Percentiles rank a stretch among this genome's conserved stretches.
Conservation (phyloP, 148 eudicot species). For the Rhododendron vialii region DNA sequence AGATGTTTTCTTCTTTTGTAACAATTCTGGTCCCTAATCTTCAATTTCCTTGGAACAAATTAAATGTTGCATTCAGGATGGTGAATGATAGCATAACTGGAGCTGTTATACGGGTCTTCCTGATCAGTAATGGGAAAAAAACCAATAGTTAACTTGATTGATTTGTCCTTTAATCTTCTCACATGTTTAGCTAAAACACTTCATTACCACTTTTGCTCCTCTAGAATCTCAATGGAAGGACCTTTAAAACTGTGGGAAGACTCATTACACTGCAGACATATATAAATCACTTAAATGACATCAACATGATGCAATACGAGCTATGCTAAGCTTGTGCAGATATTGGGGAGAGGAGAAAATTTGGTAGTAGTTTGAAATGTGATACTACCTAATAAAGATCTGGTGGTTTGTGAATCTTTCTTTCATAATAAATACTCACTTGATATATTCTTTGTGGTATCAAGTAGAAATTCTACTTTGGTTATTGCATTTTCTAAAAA, state of each 20-base stretch:
- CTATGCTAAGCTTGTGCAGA: neutral
- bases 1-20: neutral
- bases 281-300: neutral
- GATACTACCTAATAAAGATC: neutral
- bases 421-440: neutral
- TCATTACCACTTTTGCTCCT: neutral
- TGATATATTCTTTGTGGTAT: neutral
- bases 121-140: neutral
- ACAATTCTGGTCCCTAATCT: neutral
- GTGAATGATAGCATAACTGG: neutral
- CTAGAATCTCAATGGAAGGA: neutral
- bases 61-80: slow-evolving; percentile 4
- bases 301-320: neutral
- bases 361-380: neutral
- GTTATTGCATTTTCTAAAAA: neutral
- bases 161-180: neutral
- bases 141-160: neutral
- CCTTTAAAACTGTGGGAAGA: neutral
- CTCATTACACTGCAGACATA: neutral
- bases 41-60: neutral
- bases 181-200: neutral
- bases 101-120: neutral
- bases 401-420: neutral
- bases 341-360: neutral
- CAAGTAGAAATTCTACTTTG: neutral